Conservation (phyloP, 352 stramenopile species). For the Chrysophaeum taylorii region DNA sequence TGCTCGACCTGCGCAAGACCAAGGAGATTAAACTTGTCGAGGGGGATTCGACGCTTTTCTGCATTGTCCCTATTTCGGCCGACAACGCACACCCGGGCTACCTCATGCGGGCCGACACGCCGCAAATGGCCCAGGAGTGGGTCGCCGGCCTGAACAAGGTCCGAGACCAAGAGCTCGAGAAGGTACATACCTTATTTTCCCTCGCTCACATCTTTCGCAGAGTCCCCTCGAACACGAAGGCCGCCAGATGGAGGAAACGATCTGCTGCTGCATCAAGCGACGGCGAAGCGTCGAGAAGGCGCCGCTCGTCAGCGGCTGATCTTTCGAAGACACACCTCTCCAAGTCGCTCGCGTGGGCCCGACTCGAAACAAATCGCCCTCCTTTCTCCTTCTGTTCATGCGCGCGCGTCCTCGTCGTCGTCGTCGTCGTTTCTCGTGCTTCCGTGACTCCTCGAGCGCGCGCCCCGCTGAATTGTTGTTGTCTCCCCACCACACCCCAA, state of each 20-base stretch:
- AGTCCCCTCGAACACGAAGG: background rate
- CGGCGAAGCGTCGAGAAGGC: background rate
- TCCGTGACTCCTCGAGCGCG: too few relatives aligned
- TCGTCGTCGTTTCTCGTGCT: too few relatives aligned
- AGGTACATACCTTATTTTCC: too few relatives aligned
- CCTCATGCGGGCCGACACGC: background rate
- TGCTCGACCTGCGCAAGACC: conserved; percentile 3
- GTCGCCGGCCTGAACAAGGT: conserved; percentile 13
- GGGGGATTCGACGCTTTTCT: background rate
- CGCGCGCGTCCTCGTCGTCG: too few relatives aligned
- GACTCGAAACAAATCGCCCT: too few relatives aligned
- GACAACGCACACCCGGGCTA: conserved; percentile 4
- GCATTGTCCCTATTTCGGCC: background rate
- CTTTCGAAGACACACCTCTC: too few relatives aligned
- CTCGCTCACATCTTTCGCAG: too few relatives aligned
- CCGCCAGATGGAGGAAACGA: background rate
- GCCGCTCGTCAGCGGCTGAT: too few relatives aligned
- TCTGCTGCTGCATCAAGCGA: conserved; percentile 1
- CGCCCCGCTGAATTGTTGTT: too few relatives aligned
- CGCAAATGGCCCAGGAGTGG: background rate
- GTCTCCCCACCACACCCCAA: too few relatives aligned
- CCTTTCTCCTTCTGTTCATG: too few relatives aligned
- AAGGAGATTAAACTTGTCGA: background rate
- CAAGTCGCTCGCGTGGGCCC: too few relatives aligned
- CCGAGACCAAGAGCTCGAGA: background rate